Conservation (phyloP, 768 basidiomycete genomes). For the Lentinus brumalis region DNA sequence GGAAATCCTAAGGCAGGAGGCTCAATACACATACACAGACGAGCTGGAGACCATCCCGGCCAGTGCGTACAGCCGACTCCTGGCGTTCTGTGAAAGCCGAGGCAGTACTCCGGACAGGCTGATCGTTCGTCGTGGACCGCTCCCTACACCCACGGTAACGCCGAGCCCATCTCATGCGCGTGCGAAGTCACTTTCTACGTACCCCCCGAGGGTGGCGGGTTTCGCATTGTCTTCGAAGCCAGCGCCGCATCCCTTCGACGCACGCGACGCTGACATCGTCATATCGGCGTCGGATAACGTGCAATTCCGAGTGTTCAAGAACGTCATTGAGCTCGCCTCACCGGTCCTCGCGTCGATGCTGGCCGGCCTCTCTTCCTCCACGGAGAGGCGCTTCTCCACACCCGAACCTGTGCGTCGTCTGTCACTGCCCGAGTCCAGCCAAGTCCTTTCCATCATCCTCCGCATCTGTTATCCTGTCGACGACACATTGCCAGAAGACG, state of each 20-base stretch:
- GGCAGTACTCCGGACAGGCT: not conserved
- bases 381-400: slow-evolving; percentile 18
- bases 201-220: not conserved
- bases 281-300: slow-evolving; percentile 53
- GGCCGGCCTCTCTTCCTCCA: slow-evolving; percentile 47
- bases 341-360: slow-evolving; percentile 59
- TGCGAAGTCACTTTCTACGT: not conserved
- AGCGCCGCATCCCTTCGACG: slow-evolving; percentile 37
- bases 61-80: slow-evolving; percentile 10
- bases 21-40: not conserved
- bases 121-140: not conserved
- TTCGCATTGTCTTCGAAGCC: not conserved
- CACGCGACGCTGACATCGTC: slow-evolving; percentile 45
- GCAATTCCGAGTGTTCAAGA: slow-evolving; percentile 53
- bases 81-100: slow-evolving; percentile 1
- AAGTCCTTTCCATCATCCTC: slow-evolving; percentile 30
- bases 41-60: slow-evolving; percentile 16
- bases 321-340: slow-evolving; percentile 58
- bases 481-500: slow-evolving; percentile 12
- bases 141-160: not conserved
- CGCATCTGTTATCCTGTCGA: slow-evolving; percentile 37
- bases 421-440: slow-evolving; percentile 28
- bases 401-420: not conserved
- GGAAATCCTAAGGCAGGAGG: not conserved
- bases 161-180: not conserved